Conservation (phyloP, 1,284 basidiomycete genomes). For the Ganoderma leucocontextum region DNA sequence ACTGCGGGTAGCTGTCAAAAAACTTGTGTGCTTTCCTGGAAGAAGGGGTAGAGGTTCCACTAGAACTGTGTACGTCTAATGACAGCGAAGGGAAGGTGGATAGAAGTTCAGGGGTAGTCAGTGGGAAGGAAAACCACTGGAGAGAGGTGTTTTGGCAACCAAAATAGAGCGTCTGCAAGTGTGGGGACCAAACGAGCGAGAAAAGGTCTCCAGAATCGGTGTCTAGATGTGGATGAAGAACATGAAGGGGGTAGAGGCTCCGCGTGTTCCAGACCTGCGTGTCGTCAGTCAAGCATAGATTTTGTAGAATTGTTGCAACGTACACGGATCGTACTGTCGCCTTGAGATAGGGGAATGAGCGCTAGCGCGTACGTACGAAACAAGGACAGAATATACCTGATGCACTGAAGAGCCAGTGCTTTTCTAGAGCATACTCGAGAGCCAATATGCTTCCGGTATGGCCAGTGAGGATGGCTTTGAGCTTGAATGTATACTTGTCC, state of each 20-base stretch:
- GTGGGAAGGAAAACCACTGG: constrained; percentile 81
- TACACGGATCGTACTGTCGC: constrained; percentile 87
- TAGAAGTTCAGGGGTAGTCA: constrained; percentile 17
- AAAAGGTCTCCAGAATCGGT: constrained; percentile 91
- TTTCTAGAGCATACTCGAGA: constrained; percentile 79
- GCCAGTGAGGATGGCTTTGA: constrained; percentile 80
- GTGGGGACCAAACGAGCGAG: constrained; percentile 83
- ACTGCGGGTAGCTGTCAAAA: constrained; percentile 82
- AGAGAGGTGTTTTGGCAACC: constrained; percentile 92
- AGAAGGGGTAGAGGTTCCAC: constrained; percentile 55
- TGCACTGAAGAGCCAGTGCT: constrained; percentile 87
- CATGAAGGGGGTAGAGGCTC: constrained; percentile 75
- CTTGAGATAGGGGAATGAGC: constrained; percentile 46
- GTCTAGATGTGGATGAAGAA: constrained; percentile 86
- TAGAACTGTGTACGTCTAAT: constrained; percentile 39
- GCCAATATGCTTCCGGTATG: constrained; percentile 90
- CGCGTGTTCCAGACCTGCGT: constrained; percentile 82
- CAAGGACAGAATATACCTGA: constrained; percentile 54
- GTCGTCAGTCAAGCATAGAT: constrained; percentile 8
- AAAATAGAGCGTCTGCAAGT: constrained; percentile 80
- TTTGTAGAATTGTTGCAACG: constrained; percentile 34
- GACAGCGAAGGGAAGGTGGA: constrained; percentile 22
- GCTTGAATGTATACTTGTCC: constrained; percentile 75
- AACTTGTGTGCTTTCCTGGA: constrained; percentile 71
- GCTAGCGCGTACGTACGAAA: constrained; percentile 13